Evolutionary conservation across 1,284 basidiomycete genomes (phyloP), one percentile per base, ranked within the genome.

Genomic region (Cryptococcus amylolentus): DNA sequence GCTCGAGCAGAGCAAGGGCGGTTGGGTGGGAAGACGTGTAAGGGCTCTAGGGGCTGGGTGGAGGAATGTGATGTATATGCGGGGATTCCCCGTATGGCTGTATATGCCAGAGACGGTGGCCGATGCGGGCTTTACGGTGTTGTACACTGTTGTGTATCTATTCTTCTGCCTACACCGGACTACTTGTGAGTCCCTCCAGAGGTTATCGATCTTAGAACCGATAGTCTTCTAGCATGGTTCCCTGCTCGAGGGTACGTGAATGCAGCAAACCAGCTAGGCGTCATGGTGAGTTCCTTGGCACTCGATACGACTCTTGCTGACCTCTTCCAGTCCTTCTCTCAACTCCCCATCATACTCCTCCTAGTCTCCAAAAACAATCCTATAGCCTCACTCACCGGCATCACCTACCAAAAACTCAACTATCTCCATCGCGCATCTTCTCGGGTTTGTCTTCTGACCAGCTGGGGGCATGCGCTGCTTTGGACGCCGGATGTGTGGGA

Each of bases 381-480:
- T n/a, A 63, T 78, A 37, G 71, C 70, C 2, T 60, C 54, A 39
- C 54, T 78, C 20, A 73, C 77, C 2, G 78, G 79, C 0, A 77
- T 78, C 49, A 69, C 72, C 3, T 78, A 78, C 54, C 76, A 78
- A 51, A 77, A 78, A 66, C 71, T 80, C 62, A 80, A 79, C 60
- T 78, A 70, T 54, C 64, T 80, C 2, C 79, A 79, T 51, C 76
- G 79, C 2, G 72, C 76, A 20, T 67, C 72, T 2, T 72, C 72
- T 0, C 64, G 78, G 26, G 66, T 72, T 4, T 64, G 63, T 40
- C 60, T 79, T 8, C 27, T 77, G 23, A 65, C 71, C 45, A 65
- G 68, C 5, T 72, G 72, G 65, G 23, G 72, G 0, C 78, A 78
- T 57, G 62, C 69, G 0, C 35, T 72, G 14, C 56, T 61, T 1